Conservation (phyloP, 768 basidiomycete genomes). For the Leucosporidium scottii region DNA sequence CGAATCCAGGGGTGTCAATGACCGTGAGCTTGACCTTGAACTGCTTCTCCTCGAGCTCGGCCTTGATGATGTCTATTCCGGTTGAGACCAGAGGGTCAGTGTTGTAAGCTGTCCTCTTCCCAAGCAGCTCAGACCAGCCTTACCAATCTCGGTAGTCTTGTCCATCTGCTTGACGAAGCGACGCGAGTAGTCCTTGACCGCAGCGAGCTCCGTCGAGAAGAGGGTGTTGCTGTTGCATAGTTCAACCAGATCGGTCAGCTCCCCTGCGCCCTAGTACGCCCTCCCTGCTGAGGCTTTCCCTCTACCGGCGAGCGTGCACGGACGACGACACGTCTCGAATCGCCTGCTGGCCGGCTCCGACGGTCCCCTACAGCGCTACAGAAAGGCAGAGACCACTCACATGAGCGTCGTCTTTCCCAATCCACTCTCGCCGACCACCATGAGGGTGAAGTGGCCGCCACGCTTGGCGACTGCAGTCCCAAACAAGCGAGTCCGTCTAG, state of each 20-base stretch:
- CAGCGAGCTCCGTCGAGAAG: constrained; percentile 92
- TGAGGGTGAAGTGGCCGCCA: constrained; percentile 96
- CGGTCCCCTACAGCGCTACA: not conserved
- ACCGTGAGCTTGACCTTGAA: constrained; percentile 99
- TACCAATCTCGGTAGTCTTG: constrained; percentile 74
- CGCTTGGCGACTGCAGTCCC: constrained; percentile 65
- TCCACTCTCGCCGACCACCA: constrained; percentile 99
- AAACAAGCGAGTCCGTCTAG: not conserved
- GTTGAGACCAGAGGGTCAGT: constrained; percentile 44
- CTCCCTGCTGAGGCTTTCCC: no score
- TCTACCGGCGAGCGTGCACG: not conserved
- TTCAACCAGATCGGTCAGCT: constrained; percentile 48
- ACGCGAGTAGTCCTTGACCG: constrained; percentile 77
- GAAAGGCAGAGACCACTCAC: not conserved
- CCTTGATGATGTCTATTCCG: constrained; percentile 82
- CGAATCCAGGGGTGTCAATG: constrained; percentile 98
- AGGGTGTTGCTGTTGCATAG: constrained; percentile 86
- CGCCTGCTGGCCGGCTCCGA: not conserved
- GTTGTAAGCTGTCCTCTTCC: not conserved
- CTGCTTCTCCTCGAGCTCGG: constrained; percentile 95
- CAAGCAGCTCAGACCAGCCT: not conserved
- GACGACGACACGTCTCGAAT: not conserved
- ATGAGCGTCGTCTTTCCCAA: constrained; percentile 60
- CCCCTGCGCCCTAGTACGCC: not conserved
- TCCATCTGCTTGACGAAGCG: constrained; percentile 94